phyloP scores from a whole-genome alignment of 1,139 yeast genomes.

The Chernovozyma aurita region DNA sequence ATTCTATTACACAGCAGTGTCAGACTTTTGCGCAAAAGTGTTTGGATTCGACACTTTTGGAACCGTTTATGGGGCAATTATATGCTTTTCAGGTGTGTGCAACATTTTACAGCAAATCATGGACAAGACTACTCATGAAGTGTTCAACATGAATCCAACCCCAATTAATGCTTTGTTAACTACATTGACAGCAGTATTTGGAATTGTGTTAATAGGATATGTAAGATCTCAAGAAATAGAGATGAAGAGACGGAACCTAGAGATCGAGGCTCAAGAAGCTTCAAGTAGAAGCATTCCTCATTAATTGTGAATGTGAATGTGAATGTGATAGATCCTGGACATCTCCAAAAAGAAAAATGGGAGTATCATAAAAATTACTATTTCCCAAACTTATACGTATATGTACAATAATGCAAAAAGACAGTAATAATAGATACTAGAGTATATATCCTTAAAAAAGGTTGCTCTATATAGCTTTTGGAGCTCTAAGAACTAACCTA shows the following conservation, averaged over 20 bases:
- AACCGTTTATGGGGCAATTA: slow-evolving; percentile 43
- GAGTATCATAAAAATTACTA: not conserved
- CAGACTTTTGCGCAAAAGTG: slow-evolving; percentile 45
- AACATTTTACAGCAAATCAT: slow-evolving; percentile 35
- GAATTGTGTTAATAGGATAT: slow-evolving; percentile 46
- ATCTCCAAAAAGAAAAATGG: not conserved
- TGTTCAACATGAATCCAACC: slow-evolving; percentile 38
- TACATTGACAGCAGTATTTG: slow-evolving; percentile 49
- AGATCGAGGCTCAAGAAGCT: slow-evolving; percentile 61
- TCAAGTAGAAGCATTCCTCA: slow-evolving; percentile 46
- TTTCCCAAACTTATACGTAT: too few relatives aligned
- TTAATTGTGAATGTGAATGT: slow-evolving; percentile 14
- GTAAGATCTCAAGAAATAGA: slow-evolving; percentile 51
- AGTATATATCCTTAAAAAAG: too few relatives aligned
- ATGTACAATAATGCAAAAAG: too few relatives aligned
- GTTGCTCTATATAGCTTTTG: too few relatives aligned
- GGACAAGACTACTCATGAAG: slow-evolving; percentile 36
- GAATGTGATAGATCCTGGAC: too few relatives aligned
- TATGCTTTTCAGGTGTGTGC: slow-evolving; percentile 37
- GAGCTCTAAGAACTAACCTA: too few relatives aligned
- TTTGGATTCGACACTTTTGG: slow-evolving; percentile 49
- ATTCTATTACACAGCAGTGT: slow-evolving; percentile 44
- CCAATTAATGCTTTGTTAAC: slow-evolving; percentile 62
- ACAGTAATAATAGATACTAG: too few relatives aligned
- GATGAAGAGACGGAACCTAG: slow-evolving; percentile 49